These are phyloP conservation scores for Fusarium sp. DNA, from an alignment of 2,329 filamentous ascomycete species.

Conservation along the genomic window DNA sequence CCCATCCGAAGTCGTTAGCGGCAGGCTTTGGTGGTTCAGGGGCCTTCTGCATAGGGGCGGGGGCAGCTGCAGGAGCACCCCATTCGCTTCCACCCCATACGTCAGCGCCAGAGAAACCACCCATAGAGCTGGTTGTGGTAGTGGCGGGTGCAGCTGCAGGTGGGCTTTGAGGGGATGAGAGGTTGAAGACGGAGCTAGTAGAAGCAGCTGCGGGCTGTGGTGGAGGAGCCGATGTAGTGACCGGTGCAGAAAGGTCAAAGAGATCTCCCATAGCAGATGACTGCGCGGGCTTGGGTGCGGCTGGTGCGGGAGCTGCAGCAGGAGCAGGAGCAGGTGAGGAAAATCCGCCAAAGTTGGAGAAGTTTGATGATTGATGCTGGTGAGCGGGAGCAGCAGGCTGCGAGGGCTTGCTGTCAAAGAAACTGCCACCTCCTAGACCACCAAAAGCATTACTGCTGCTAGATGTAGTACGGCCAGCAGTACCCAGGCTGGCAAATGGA, in stretches of 20 bases:
- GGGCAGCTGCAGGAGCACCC: slow-evolving; percentile 70
- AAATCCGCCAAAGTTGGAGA: slow-evolving; percentile 73
- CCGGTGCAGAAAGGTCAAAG: slow-evolving; percentile 77
- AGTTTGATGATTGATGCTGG: slow-evolving; percentile 64
- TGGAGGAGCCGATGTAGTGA: slow-evolving; percentile 57
- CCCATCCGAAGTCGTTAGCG: slow-evolving; percentile 72
- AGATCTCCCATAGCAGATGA: slow-evolving; percentile 78
- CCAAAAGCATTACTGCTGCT: slow-evolving; percentile 59
- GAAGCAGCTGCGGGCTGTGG: slow-evolving; percentile 57
- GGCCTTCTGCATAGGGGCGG: slow-evolving; percentile 69
- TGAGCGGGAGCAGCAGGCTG: slow-evolving; percentile 64
- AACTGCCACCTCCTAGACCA: slow-evolving; percentile 76
- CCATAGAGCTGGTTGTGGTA: slow-evolving; percentile 53
- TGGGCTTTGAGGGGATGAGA: slow-evolving; percentile 67
- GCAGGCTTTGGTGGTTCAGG: slow-evolving; percentile 60
- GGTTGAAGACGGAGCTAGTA: slow-evolving; percentile 80
- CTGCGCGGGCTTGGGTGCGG: slow-evolving; percentile 56
- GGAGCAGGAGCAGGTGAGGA: slow-evolving; percentile 57
- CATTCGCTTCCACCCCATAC: slow-evolving; percentile 92
- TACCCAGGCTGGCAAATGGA: slow-evolving; percentile 71
- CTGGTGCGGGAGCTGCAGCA: slow-evolving; percentile 48
- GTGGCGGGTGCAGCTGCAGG: slow-evolving; percentile 57
- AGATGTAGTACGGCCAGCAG: slow-evolving; percentile 50
- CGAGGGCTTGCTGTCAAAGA: slow-evolving; percentile 81
- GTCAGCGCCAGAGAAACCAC: slow-evolving; percentile 66